Evolutionary conservation across 352 stramenopile genomes (phyloP), one percentile per base, ranked within the genome.

Genomic region (Phytophthora megakarya): DNA sequence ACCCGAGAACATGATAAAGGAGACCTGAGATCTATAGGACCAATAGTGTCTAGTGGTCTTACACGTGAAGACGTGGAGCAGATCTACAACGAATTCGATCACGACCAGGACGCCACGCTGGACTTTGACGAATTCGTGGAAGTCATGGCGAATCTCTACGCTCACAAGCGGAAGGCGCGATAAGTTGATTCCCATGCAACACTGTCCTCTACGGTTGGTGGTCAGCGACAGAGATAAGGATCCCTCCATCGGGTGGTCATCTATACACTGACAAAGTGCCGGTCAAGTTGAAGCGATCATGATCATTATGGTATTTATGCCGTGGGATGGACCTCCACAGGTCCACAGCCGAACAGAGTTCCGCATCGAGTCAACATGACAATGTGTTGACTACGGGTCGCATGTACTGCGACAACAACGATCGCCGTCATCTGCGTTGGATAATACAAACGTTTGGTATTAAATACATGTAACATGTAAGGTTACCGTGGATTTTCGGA

Each of bases 111-210:
- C 60, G 70, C 75, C 30, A 71, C 68, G 3, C 72, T 92, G 15
- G 70, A 87, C 53, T 90, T 92, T 40, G 65, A 88, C 43, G 83
- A 92, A 70, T 92, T 92, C 59, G 68, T 90, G 3, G 47, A 42
- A 35, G 69, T 92, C 32, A 84, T 90, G 76, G 61, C 73, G 25
- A 75, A 51, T 19, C 49, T 92, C 11, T 81, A 92, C 39, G 56
- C 63, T 0, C 35, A 56, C 28, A 72, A 67, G 15, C 48, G 44
- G 37, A 64, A 67, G 16, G 49, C 57, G 37, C 33, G 35, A 11
- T 65, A 67, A 33, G 18, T 32, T 9, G 9, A 9, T 32, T 32
- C 26, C 26, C 5, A 32, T 35, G 30, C 3, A 35, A 13, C 3
- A 5, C 37, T 50, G 16, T 12, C 40, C 52, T 44, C 26, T 45